Base-by-base conservation (phyloP, 306 rosid species). In the Albizia julibrissin region DNA sequence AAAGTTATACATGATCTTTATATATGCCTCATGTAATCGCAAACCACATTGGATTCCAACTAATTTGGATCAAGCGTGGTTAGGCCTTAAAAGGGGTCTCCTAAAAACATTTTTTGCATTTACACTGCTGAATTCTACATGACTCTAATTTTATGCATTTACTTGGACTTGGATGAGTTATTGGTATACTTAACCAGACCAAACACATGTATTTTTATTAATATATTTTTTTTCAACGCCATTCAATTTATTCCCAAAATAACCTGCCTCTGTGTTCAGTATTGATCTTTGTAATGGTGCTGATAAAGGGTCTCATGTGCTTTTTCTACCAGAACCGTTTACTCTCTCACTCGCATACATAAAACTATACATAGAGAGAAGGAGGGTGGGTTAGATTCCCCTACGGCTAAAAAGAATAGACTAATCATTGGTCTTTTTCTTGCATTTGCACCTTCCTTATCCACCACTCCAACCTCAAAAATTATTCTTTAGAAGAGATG, bases 361-460 rank as follows among this genome's bases (percentile, higher is more conserved):
- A 70, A 56, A 58, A 10, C 16, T n/a, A 81, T 50, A 26, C 61
- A 81, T 39, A 22, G 18, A 42, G 33, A 69, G 74, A 43, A 42
- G 12, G 75, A 22, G 75, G 75, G 43, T 75, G 61, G 43, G 69
- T 68, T 71, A 84, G 91, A 89, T 87, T 88, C 93, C 88, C 87
- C 77, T 78, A 88, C 87, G 83, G 90, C 87, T 83, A 88, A 82
- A 92, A 88, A 84, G 90, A 86, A 81, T 83, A 85, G 81, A 79
- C 88, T 82, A 88, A 87, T 87, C 84, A 88, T 88, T 84, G 89
- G 82, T 79, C 85, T 65, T 81, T 87, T 83, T 83, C 89, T 81
- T 88, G 69, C 79, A 81, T 79, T 82, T 85, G 84, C 50, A 86
- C 87, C 87, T 85, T 92, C 91, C 94, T 86, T 88, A 82, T 89